Evolutionary conservation across 345 rosid genomes (phyloP), one percentile per base, ranked within the genome.

Genomic region (Linum tenue): DNA sequence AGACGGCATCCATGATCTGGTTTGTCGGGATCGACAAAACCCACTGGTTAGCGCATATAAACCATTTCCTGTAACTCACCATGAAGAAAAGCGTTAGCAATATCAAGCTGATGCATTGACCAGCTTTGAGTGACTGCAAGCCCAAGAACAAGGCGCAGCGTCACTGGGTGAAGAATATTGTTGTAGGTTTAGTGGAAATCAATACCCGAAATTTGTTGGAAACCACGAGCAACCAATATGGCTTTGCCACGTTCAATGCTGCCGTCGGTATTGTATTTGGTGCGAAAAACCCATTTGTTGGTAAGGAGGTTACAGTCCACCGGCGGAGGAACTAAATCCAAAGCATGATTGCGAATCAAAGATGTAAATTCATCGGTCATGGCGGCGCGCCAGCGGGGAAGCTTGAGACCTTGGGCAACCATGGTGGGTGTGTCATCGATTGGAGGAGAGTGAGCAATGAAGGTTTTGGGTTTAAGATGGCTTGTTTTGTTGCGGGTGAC

Each of bases 241-340:
- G 65, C 55, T 61, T 71, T 66, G 10, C n/a, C 59, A 9, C 15
- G 31, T 6, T 60, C 57, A 5, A 71, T 5, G 5, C 60, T 56
- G 2, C 51, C 63, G 11, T 65, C 14, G 4, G 55, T 15, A 11
- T 15, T 31, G 41, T 42, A 16, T 60, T 66, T 65, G 55, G 62
- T 55, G 0, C 7, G 22, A 42, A 71, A 66, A 14, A 66, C 67
- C 71, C 53, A 72, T 62, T 61, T 72, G 60, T 59, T 67, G 5
- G 64, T 64, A 7, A 67, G 14, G 63, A 72, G 48, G 7, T 37
- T 67, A 12, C 60, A 44, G 36, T 67, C 16, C 2, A 56, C 6
- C 5, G 37, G 64, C 11, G 31, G 22, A 56, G 72, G 68, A 6
- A 63, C 68, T 37, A 72, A 35, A 44, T 3, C 37, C 51, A 55